A percentile compares a stretch with the other conserved stretches of the same genome.
Conservation (phyloP, 176 grass and related monocot genomes). For the Eragrostis nindensis region DNA sequence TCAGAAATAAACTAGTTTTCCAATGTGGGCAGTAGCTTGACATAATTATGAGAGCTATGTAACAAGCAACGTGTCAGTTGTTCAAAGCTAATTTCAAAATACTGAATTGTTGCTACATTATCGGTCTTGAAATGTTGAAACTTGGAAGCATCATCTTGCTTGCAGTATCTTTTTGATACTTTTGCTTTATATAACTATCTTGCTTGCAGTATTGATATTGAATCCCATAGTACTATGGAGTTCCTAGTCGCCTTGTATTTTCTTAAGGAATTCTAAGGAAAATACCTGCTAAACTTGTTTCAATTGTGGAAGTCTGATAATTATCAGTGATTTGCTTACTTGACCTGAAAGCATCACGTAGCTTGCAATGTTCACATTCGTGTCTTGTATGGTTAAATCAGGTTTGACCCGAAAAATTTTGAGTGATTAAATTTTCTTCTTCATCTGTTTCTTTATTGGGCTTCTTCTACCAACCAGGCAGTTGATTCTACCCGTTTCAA, state of each 20-base stretch:
- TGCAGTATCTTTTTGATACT: not conserved
- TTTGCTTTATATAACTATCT: not conserved
- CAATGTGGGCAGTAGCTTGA: not conserved
- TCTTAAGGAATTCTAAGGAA: not conserved
- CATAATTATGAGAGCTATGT: not conserved
- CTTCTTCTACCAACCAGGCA: conserved; percentile 7
- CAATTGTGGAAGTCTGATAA: not conserved
- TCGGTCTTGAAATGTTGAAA: conserved; percentile 21
- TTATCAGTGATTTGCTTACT: not conserved
- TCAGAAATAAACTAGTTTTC: conserved; percentile 7
- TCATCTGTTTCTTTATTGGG: not conserved
- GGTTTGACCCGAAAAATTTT: not conserved
- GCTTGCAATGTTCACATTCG: conserved; percentile 16
- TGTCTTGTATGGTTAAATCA: not conserved
- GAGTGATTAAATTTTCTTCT: conserved; percentile 12
- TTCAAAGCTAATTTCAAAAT: not conserved
- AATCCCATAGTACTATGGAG: conserved; percentile 4
- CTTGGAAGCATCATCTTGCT: conserved; percentile 3
- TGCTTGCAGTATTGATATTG: conserved; percentile 16
- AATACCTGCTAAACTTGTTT: not conserved
- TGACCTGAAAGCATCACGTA: conserved; percentile 5
- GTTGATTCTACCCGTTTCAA: conserved; percentile 1
- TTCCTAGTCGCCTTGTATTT: not conserved
- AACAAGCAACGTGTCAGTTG: conserved; percentile 16
- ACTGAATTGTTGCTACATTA: not conserved